Evolutionary conservation across 371 early-diverging fungal genomes (phyloP), one percentile per base, ranked within the genome.

Genomic region (Apophysomyces ossiformis): DNA sequence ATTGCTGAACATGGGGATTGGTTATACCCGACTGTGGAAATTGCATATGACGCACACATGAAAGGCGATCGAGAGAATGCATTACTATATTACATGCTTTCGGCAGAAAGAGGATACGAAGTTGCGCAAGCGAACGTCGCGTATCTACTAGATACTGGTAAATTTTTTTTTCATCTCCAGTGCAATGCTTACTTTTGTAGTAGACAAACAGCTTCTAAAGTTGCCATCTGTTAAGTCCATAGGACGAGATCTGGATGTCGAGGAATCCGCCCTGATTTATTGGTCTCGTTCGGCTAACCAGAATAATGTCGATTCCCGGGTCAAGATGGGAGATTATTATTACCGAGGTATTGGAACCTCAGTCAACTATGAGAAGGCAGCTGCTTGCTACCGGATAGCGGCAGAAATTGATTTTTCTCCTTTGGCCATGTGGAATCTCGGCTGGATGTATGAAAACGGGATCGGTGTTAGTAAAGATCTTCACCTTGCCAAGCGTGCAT

Each of bases 241-340:
- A 57, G 65, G 16, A 60, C 72, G 56, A 7, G 65, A 71, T 5
- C 39, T 61, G 2, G 61, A 71, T 15, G 69, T 67, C 26, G 75
- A 77, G 66, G 75, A 75, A 45, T 76, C 89, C 39, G 95, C 97
- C 1, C 78, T 96, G 26, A 87, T 87, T 16, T 90, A 94, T 69
- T 98, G 96, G 96, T 92, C 93, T 39, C 89, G 99, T 11, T 94
- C 98, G 0, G 96, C 98, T n/a, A 96, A 96, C 70, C 96, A 95
- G 70, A 92, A 91, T 64, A 93, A 94, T 72, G 85, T 90, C 0
- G 95, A 96, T 66, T 90, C 96, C 16, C 84, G 96, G 2, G 89
- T 96, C 37, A 95, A 95, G 72, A 90, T 93, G 81, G 98, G 98
- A 2, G 99, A 97, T 72, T 94, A 96, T 74, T 94, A 94, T 66